Conservation (phyloP, 495 filamentous ascomycete genomes). For the Pyrenula massariospora region DNA sequence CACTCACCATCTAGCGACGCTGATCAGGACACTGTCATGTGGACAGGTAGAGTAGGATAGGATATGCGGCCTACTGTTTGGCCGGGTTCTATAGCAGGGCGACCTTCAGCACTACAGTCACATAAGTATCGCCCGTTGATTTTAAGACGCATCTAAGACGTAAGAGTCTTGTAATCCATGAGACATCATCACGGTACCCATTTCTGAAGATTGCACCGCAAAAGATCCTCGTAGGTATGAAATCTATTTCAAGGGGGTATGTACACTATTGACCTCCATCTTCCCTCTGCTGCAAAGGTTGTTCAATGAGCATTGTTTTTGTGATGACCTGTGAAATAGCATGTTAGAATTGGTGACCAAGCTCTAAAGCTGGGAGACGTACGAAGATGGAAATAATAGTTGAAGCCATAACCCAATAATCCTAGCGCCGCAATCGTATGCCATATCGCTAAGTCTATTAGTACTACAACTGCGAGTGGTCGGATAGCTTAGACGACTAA, state of each 20-base stretch:
- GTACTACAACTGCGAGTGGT: neutral
- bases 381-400: slow-evolving; percentile 99
- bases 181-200: too few relatives aligned
- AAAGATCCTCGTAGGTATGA: neutral
- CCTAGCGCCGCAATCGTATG: slow-evolving; percentile 71
- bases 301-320: slow-evolving; percentile 97
- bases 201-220: too few relatives aligned
- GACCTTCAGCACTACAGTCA: too few relatives aligned
- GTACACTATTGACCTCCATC: neutral
- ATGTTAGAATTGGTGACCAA: neutral
- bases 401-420: slow-evolving; percentile 78
- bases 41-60: too few relatives aligned
- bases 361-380: slow-evolving; percentile 33
- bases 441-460: slow-evolving; percentile 52
- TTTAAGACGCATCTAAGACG: too few relatives aligned
- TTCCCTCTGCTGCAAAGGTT: neutral
- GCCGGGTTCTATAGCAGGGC: too few relatives aligned
- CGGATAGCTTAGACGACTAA: slow-evolving; percentile 39
- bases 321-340: slow-evolving; percentile 67
- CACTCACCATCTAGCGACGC: too few relatives aligned
- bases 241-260: neutral
- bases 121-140: too few relatives aligned
- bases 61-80: too few relatives aligned
- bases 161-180: too few relatives aligned
- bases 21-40: too few relatives aligned